These are phyloP conservation scores for Schizophyllum commune DNA, from an alignment of 1,284 basidiomycete species.

Conservation along the genomic window DNA sequence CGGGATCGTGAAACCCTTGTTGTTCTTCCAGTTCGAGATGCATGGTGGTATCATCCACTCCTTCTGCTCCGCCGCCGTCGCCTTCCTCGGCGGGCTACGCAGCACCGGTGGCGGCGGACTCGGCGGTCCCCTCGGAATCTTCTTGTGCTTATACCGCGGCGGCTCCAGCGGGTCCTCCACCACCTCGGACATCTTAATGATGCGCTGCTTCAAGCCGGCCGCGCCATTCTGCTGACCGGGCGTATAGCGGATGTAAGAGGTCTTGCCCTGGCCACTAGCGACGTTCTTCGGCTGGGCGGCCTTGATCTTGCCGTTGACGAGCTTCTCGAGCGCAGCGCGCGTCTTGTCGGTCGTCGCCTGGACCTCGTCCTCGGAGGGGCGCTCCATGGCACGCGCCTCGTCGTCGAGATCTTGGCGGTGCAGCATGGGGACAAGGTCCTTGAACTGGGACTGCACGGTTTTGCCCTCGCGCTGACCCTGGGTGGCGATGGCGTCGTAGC, in stretches of 20 bases:
- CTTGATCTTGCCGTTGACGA: constrained; percentile 95
- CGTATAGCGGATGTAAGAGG: constrained; percentile 92
- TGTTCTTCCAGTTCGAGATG: constrained; percentile 99
- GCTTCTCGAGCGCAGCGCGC: constrained; percentile 84
- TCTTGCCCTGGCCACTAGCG: constrained; percentile 70
- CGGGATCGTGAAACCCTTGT: constrained; percentile 99
- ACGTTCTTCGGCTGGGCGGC: constrained; percentile 91
- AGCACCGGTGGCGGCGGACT: constrained; percentile 97
- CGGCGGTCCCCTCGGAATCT: constrained; percentile 92
- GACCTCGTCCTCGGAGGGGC: constrained; percentile 89
- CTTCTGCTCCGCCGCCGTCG: constrained; percentile 95
- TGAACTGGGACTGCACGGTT: constrained; percentile 90
- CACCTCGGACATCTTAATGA: constrained; percentile 98
- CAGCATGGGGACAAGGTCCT: constrained; percentile 90
- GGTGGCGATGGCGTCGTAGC: constrained; percentile 94
- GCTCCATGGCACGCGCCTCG: constrained; percentile 68
- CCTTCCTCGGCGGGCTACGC: constrained; percentile 92
- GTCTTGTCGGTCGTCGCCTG: constrained; percentile 87
- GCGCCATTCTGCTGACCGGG: constrained; percentile 78
- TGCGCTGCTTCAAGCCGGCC: constrained; percentile 79
- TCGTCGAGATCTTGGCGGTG: constrained; percentile 88
- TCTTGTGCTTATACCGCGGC: constrained; percentile 96
- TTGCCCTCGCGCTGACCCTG: constrained; percentile 88
- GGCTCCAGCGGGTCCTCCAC: constrained; percentile 98
- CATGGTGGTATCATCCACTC: constrained; percentile 99